Evolutionary conservation across 768 basidiomycete genomes (phyloP).

Genomic region (Suillus subalutaceus): DNA sequence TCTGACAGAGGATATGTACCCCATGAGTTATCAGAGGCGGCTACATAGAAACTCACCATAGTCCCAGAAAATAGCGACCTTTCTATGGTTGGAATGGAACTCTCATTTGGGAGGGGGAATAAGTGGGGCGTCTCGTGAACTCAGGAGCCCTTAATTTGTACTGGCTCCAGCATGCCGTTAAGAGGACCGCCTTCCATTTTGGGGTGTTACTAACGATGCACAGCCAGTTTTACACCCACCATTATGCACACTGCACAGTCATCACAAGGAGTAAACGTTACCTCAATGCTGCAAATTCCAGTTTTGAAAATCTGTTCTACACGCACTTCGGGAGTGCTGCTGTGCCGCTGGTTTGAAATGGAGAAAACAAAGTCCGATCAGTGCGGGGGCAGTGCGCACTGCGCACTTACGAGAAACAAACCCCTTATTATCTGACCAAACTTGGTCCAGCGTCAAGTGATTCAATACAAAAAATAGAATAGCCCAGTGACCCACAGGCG

Average conservation of each 20-base stretch:
- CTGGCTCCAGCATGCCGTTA: conserved; percentile 12
- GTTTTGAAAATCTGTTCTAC: not conserved
- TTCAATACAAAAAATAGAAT: not conserved
- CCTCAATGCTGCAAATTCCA: not conserved
- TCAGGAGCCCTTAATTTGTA: conserved; percentile 24
- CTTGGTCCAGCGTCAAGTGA: not conserved
- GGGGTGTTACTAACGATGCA: conserved; percentile 7
- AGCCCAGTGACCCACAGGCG: not conserved
- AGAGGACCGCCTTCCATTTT: conserved; percentile 15
- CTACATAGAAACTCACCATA: conserved; percentile 29
- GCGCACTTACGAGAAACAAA: conserved; percentile 1
- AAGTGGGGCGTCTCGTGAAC: not conserved
- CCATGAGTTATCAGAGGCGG: conserved; percentile 8
- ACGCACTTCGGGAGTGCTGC: not conserved
- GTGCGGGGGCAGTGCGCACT: not conserved
- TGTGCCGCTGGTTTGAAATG: not conserved
- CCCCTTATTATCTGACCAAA: not conserved
- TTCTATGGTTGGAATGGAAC: conserved; percentile 35
- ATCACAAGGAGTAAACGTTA: not conserved
- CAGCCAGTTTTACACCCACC: not conserved
- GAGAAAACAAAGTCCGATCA: not conserved
- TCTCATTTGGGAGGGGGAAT: conserved; percentile 4
- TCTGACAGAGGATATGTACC: conserved; percentile 23
- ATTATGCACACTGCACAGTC: not conserved
- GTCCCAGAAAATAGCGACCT: conserved; percentile 48